Base-by-base conservation (phyloP, 495 filamentous ascomycete genomes). In the Bryoglossum gracile region DNA sequence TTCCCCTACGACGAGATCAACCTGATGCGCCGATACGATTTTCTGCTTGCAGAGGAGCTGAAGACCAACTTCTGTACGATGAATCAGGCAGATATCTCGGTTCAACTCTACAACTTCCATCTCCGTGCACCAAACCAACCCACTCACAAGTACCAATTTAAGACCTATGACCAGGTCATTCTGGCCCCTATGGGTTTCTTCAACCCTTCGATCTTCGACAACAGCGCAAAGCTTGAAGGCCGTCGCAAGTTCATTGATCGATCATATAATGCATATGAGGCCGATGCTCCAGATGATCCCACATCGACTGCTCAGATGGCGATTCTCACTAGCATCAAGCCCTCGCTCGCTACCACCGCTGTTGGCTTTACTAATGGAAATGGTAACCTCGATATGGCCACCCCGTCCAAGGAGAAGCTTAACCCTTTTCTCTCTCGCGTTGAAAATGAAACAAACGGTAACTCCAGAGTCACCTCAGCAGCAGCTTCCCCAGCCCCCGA, bases 1-100 rank as follows among this genome's bases (percentile, higher is more conserved):
- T 95, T 98, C 60, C 90, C 91, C 6, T 98, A 98, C 60, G 71
- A 78, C 24, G 91, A 95, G 13, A 94, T 97, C 63, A 91, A 97
- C 61, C 74, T 98, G 8, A 81, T 81, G 66, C 80, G 89, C 19
- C 74, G 92, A 30, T 91, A 96, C 57, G 92, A 98, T 60, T 97
- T 89, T 54, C 65, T 98, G 32, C 69, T 97, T 10, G 92, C 90
- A 0, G 92, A 98, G 62, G 94, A 98, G 68, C 69, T 97, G 36
- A 98, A 98, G 66, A 84, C 79, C 57, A 94, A 86, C 53, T 80
- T 84, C 58, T 90, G 86, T 61, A 92, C 88, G 0, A 80, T 96
- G 75, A 82, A 83, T 13, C 89, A 94, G 63, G 78, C 77, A 9
- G 84, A 87, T 46, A 81, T 97, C 39, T 83, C 80, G 26, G 86